Conservation (phyloP, 768 basidiomycete genomes). For the Pleurotus cornucopiae region DNA sequence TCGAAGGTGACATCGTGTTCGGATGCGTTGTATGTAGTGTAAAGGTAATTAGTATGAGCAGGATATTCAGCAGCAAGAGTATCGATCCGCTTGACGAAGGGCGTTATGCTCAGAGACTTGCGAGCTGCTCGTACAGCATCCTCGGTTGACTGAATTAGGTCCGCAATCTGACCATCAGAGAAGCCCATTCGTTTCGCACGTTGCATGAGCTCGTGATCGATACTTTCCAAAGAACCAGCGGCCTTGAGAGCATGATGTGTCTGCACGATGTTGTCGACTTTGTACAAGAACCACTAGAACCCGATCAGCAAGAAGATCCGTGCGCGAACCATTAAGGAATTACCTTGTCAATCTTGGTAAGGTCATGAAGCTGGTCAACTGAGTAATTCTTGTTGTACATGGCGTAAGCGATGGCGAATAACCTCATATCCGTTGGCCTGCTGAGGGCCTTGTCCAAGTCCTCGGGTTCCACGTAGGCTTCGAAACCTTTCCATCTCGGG, state of each 20-base stretch:
- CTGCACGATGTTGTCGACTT: constrained; percentile 97
- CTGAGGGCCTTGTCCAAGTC: constrained; percentile 77
- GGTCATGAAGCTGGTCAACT: constrained; percentile 84
- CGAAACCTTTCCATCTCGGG: constrained; percentile 95
- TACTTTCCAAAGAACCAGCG: constrained; percentile 61
- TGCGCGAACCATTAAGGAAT: constrained; percentile 4
- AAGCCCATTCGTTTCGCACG: constrained; percentile 95
- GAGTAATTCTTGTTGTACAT: constrained; percentile 93
- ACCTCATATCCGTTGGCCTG: constrained; percentile 89
- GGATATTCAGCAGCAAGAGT: constrained; percentile 98
- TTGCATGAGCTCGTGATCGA: constrained; percentile 74
- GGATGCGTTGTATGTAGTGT: constrained; percentile 97
- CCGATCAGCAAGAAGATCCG: not conserved
- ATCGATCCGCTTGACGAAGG: constrained; percentile 99
- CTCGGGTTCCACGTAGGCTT: constrained; percentile 86
- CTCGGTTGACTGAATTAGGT: constrained; percentile 71
- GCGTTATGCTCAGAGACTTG: constrained; percentile 84
- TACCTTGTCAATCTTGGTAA: constrained; percentile 98
- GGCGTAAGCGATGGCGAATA: constrained; percentile 96
- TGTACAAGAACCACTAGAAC: constrained; percentile 94
- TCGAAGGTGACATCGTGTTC: constrained; percentile 94
- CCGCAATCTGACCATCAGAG: constrained; percentile 88
- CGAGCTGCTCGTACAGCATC: constrained; percentile 78
- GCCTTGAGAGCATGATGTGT: constrained; percentile 74
- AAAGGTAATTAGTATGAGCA: constrained; percentile 98